These are phyloP conservation scores for Hygrocybe coccinea DNA, from an alignment of 768 basidiomycete species.

Conservation along the genomic window DNA sequence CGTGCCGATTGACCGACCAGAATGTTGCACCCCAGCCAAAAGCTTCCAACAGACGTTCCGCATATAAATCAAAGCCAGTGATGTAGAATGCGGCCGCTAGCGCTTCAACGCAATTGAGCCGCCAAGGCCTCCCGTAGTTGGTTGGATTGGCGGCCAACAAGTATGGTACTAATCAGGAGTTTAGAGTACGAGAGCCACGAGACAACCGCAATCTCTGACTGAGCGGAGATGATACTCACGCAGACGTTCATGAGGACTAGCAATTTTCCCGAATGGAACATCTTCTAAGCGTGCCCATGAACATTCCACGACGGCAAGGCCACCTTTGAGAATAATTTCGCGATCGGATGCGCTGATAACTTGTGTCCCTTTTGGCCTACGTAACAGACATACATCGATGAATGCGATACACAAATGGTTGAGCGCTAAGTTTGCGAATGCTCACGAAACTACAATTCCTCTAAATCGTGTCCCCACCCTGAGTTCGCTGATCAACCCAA, in stretches of 20 bases:
- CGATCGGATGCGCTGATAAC: conserved; percentile 79
- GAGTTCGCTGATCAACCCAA: conserved; percentile 80
- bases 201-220: no score
- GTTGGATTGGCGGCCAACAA: conserved; percentile 93
- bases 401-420: background rate
- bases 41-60: conserved; percentile 66
- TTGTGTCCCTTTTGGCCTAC: conserved; percentile 80
- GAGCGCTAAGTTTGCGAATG: conserved; percentile 14
- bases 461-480: conserved; percentile 81
- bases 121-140: conserved; percentile 97
- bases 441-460: conserved; percentile 92
- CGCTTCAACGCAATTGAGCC: conserved; percentile 90
- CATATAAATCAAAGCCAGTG: conserved; percentile 78
- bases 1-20: conserved; percentile 76
- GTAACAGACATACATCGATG: no score
- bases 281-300: conserved; percentile 96
- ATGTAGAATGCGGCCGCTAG: conserved; percentile 95
- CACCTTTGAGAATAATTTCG: conserved; percentile 65
- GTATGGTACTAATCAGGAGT: conserved; percentile 69
- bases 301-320: conserved; percentile 97
- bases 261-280: conserved; percentile 90
- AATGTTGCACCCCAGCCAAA: conserved; percentile 94
- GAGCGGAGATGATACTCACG: no score
- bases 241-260: conserved; percentile 91
- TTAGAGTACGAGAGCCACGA: no score